Base-by-base conservation (phyloP, 306 rosid genomes). In the Castanea mollissima region DNA sequence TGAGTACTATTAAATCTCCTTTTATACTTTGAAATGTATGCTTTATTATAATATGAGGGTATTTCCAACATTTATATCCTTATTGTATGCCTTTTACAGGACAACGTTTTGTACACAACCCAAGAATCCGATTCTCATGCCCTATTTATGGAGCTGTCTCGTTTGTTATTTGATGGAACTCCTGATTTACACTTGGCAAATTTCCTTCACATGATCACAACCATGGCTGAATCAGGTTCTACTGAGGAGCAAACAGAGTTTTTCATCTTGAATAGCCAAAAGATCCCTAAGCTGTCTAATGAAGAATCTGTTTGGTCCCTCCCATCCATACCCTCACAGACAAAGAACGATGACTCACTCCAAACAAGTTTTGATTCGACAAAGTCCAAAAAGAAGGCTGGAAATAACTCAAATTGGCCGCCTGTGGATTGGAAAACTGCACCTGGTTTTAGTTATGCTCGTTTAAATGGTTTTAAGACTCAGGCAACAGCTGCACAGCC, bases 341-440 rank as follows among this genome's bases (percentile, higher is more conserved):
- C 55, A 62, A 92, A 83, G 68, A 77, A 73, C 49, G 91, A 78
- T 72, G 76, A 70, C 29, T 55, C 71, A 5, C 84, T 56, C 23
- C 82, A 77, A 44, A 60, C 87, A 68, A 75, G 78, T 80, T 21
- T 21, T 60, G 77, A 49, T 67, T 81, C 77, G 10, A 68, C 79
- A 6, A 89, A 57, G 58, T 25, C 76, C 75, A 80, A 85, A 91
- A 83, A 86, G 81, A 92, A 77, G 78, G 49, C 80, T 63, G 77
- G 69, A 74, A 74, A 46, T 15, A 44, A 35, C 80, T 56, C 89
- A 79, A 84, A 79, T 83, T 92, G 94, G 95, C 97, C 95, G 19
- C 94, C 97, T 58, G 91, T 21, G 69, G 93, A 78, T 79, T 94
- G 99, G 99, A 91, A 90, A 84, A 86, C 90, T 84, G 97, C 97